phyloP scores from a whole-genome alignment of 2,329 filamentous ascomycete species.

The Byssothecium circinans region DNA sequence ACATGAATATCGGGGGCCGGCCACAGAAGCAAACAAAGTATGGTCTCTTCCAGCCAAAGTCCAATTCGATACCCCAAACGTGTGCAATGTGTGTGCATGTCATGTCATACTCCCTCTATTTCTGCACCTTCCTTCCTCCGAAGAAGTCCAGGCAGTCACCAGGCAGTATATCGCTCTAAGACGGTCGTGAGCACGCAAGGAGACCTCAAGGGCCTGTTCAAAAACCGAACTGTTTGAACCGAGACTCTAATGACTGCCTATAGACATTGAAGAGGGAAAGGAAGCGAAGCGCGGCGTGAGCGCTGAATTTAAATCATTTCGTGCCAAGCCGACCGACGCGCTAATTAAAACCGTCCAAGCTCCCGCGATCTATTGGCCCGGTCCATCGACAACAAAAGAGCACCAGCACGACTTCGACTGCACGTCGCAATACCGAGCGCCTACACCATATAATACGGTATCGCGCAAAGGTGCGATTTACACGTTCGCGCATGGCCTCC shows the following conservation, averaged over 20 bases:
- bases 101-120: conserved; percentile 47
- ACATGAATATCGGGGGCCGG: no score
- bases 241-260: conserved; percentile 99
- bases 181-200: conserved; percentile 96
- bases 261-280: conserved; percentile 69
- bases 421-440: no score
- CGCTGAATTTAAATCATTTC: conserved; percentile 20
- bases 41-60: no score
- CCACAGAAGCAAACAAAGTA: no score
- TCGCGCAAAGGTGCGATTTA: no score
- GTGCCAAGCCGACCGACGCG: conserved; percentile 19
- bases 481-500: conserved; percentile 36
- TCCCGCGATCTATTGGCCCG: not conserved
- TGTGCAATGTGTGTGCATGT: no score
- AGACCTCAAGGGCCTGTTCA: conserved; percentile 84
- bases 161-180: conserved; percentile 75
- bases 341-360: conserved; percentile 11
- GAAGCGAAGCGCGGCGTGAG: conserved; percentile 36
- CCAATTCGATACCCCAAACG: no score
- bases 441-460: no score
- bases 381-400: not conserved
- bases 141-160: conserved; percentile 57
- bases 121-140: conserved; percentile 46
- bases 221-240: conserved; percentile 85
- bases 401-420: not conserved